These are phyloP conservation scores for Celoporthe dispersa DNA, from an alignment of 2,329 filamentous ascomycete genomes.

Conservation along the genomic window DNA sequence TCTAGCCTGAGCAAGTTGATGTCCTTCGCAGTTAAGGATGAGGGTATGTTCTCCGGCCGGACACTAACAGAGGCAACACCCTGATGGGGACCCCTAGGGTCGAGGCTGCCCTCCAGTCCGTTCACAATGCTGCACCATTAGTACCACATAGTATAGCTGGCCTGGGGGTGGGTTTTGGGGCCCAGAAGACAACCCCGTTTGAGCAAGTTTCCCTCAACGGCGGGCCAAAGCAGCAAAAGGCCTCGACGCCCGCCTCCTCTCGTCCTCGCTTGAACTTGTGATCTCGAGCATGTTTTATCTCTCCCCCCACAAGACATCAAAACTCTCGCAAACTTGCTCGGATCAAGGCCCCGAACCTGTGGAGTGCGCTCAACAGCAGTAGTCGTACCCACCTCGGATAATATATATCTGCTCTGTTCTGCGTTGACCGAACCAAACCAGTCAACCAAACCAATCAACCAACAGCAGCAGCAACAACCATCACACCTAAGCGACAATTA, in stretches of 20 bases:
- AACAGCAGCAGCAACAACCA: not conserved
- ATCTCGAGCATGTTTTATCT: slow-evolving; percentile 22
- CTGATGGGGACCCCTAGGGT: not conserved
- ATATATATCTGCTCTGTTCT: not conserved
- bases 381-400: no score
- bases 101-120: not conserved
- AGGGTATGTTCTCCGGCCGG: not conserved
- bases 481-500: not conserved
- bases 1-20: slow-evolving; percentile 30
- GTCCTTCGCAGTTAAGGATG: not conserved
- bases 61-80: slow-evolving; percentile 11
- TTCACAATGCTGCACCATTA: not conserved
- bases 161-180: not conserved
- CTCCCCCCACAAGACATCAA: not conserved
- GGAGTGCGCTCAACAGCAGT: not conserved
- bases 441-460: not conserved
- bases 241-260: slow-evolving; percentile 11
- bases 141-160: not conserved
- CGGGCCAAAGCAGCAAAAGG: slow-evolving; percentile 12
- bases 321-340: slow-evolving; percentile 3
- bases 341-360: not conserved
- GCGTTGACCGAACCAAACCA: not conserved
- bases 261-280: not conserved
- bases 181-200: not conserved
- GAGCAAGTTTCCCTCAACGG: slow-evolving; percentile 26